Evolutionary conservation across 345 rosid species (phyloP).

Genomic region (Excoecaria cochinchinensis): DNA sequence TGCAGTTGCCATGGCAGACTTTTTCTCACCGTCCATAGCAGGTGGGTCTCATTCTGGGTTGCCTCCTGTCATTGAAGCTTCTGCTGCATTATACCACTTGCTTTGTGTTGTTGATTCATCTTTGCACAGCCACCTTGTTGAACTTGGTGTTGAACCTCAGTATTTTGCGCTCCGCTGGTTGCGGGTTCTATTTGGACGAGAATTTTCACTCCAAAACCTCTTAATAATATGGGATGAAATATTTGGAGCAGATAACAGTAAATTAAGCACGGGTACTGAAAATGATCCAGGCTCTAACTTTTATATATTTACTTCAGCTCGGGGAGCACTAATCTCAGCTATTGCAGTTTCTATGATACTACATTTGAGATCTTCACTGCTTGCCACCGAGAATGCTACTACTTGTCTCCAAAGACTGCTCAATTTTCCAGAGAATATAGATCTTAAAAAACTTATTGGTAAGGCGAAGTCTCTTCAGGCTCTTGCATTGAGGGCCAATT

Average conservation of each 20-base stretch:
- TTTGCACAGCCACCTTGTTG: conserved; percentile 82
- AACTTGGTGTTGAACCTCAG: conserved; percentile 96
- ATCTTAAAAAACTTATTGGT: conserved; percentile 55
- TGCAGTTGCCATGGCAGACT: conserved; percentile 82
- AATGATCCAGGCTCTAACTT: conserved; percentile 40
- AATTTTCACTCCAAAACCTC: conserved; percentile 69
- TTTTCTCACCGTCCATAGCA: conserved; percentile 56
- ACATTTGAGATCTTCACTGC: conserved; percentile 76
- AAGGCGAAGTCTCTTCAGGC: conserved; percentile 76
- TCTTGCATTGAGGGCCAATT: conserved; percentile 53
- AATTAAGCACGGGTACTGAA: conserved; percentile 27
- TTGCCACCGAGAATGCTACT: conserved; percentile 87
- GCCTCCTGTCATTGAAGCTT: conserved; percentile 89
- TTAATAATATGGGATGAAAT: conserved; percentile 92
- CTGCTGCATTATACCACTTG: conserved; percentile 74
- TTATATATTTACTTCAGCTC: conserved; percentile 57
- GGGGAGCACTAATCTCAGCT: conserved; percentile 73
- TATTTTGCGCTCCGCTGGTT: conserved; percentile 96
- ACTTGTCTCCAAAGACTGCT: conserved; percentile 85
- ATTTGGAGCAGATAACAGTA: conserved; percentile 66
- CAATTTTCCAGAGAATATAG: conserved; percentile 72
- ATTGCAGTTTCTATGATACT: conserved; percentile 89
- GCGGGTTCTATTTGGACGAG: conserved; percentile 90
- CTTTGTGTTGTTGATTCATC: conserved; percentile 76
- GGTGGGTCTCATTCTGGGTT: conserved; percentile 57